These are phyloP conservation scores for Tremella mesenterica DNA, from an alignment of 768 basidiomycete species.

Conservation along the genomic window DNA sequence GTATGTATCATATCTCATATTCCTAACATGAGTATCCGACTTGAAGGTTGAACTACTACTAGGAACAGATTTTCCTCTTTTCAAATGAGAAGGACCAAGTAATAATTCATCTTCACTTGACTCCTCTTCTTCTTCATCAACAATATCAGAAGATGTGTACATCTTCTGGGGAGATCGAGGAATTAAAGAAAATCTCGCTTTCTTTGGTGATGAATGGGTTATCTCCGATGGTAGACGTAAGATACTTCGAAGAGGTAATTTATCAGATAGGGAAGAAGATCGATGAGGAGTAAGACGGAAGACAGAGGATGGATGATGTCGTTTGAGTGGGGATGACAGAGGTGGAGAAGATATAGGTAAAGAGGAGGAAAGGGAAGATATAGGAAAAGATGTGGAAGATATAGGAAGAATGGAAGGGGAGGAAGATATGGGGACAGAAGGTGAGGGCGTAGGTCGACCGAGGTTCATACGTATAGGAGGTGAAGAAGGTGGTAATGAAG, in stretches of 20 bases:
- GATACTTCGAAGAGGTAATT: neutral
- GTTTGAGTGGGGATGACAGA: neutral
- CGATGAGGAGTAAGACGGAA: conserved; percentile 16
- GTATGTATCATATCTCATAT: too few relatives aligned
- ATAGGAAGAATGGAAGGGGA: too few relatives aligned
- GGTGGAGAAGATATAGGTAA: conserved; percentile 15
- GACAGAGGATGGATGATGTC: conserved; percentile 11
- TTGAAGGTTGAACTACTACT: too few relatives aligned
- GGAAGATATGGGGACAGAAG: neutral
- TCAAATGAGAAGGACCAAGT: neutral
- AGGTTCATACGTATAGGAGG: too few relatives aligned
- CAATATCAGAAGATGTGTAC: conserved; percentile 7
- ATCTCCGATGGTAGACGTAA: conserved; percentile 9
- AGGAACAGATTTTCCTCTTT: neutral
- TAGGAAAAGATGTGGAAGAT: too few relatives aligned
- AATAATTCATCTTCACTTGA: conserved; percentile 1
- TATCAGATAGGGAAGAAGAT: neutral
- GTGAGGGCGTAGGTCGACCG: conserved; percentile 4
- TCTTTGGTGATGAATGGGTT: conserved; percentile 8
- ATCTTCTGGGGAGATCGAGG: conserved; percentile 14
- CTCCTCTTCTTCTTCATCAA: neutral
- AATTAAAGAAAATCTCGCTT: conserved; percentile 22
- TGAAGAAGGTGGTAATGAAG: too few relatives aligned
- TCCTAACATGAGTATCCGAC: too few relatives aligned
- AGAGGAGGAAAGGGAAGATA: too few relatives aligned